These are phyloP conservation scores for Diaporthe amygdali DNA, from an alignment of 2,329 filamentous ascomycete species.

Conservation along the genomic window DNA sequence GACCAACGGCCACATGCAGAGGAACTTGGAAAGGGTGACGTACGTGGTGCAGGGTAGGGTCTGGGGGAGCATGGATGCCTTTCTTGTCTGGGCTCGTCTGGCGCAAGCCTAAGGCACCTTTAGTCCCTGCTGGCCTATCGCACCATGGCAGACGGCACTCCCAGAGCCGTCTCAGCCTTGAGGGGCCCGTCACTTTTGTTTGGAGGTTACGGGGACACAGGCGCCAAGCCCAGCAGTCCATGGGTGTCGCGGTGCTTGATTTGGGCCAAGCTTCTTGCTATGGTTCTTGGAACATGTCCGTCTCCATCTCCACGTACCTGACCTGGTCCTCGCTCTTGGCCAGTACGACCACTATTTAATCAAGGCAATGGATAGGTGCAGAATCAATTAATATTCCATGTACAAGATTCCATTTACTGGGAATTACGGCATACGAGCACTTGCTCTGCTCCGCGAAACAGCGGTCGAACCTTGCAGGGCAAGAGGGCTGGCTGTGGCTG, in stretches of 20 bases:
- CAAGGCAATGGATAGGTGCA: no score
- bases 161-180: not conserved
- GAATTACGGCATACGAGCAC: no score
- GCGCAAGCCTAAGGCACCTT: not conserved
- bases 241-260: slow-evolving; percentile 8
- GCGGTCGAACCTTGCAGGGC: not conserved
- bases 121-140: not conserved
- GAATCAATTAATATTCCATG: no score
- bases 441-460: not conserved
- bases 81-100: not conserved
- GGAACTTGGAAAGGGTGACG: slow-evolving; percentile 1
- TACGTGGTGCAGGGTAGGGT: slow-evolving; percentile 4
- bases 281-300: not conserved
- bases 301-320: not conserved
- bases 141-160: not conserved
- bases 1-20: not conserved
- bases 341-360: not conserved
- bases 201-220: not conserved
- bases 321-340: not conserved
- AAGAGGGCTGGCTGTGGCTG: not conserved
- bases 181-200: not conserved
- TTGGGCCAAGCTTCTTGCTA: slow-evolving; percentile 8
- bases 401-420: not conserved
- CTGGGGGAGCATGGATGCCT: not conserved
- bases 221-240: not conserved